These are phyloP conservation scores for Beauveria australis DNA, from an alignment of 2,329 filamentous ascomycete genomes.

Conservation along the genomic window DNA sequence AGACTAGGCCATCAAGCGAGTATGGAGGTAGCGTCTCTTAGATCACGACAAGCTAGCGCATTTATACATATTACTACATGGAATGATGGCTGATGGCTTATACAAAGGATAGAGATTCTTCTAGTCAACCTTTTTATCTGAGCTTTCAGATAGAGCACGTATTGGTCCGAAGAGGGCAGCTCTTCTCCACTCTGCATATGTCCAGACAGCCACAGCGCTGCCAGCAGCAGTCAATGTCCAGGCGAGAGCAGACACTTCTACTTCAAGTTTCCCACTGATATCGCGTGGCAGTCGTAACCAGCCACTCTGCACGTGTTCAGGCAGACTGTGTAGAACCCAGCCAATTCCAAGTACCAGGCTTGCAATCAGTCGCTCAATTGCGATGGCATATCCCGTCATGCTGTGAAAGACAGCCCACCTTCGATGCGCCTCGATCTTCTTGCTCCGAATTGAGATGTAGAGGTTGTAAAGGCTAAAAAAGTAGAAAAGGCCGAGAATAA, in stretches of 20 bases:
- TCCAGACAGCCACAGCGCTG: neutral
- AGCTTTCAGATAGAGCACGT: neutral
- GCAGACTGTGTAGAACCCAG: neutral
- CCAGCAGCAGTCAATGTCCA: slow-evolving; percentile 2
- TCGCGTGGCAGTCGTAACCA: neutral
- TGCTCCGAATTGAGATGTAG: neutral
- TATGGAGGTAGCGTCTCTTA: no score
- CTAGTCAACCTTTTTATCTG: neutral
- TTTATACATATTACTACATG: no score
- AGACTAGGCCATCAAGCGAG: no score
- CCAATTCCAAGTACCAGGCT: neutral
- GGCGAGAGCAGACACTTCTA: slow-evolving; percentile 1
- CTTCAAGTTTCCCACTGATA: neutral
- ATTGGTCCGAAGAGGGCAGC: neutral
- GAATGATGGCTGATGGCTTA: no score
- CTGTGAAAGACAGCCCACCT: slow-evolving; percentile 3
- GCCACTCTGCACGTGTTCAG: neutral
- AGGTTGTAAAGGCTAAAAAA: slow-evolving; percentile 1
- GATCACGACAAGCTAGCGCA: no score
- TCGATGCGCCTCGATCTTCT: neutral
- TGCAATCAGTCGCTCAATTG: neutral
- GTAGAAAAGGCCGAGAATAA: neutral
- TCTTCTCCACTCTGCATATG: neutral
- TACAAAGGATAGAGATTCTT: neutral
- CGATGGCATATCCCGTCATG: slow-evolving; percentile 2